Conservation (phyloP, 352 stramenopile species). For the Bremia lactucae region DNA sequence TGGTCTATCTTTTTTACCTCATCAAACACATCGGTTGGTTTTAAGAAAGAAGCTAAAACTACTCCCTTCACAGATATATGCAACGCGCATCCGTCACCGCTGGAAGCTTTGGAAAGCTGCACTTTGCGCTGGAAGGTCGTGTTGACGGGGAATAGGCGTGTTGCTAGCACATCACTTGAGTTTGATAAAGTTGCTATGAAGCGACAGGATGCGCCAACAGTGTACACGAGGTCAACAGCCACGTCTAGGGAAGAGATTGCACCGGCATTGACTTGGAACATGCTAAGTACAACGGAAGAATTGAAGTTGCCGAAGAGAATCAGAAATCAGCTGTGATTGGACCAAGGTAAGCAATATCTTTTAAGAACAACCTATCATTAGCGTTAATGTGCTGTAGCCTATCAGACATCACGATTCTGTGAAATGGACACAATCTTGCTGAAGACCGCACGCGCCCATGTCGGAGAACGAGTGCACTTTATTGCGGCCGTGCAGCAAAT, state of each 20-base stretch:
- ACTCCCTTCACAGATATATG: conserved; percentile 25
- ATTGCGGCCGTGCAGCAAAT: conserved; percentile 44
- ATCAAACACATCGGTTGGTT: conserved; percentile 14
- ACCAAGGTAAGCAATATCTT: conserved; percentile 13
- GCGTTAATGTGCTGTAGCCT: conserved; percentile 6
- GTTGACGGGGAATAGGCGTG: conserved; percentile 11
- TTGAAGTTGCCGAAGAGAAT: conserved; percentile 20
- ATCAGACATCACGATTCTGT: background rate
- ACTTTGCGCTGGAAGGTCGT: conserved; percentile 25
- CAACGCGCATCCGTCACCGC: conserved; percentile 22
- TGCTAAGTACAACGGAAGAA: conserved; percentile 2
- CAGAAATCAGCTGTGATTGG: conserved; percentile 6
- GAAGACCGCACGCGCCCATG: conserved; percentile 11
- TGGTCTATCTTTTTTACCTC: conserved; percentile 16
- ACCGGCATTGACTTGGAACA: conserved; percentile 8
- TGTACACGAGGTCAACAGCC: conserved; percentile 28
- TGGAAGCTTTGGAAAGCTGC: conserved; percentile 27
- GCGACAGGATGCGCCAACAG: conserved; percentile 12
- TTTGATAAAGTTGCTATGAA: conserved; percentile 12
- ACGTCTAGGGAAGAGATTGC: conserved; percentile 4
- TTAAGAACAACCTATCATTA: conserved; percentile 14
- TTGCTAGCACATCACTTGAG: conserved; percentile 14
- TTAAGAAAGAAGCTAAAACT: conserved; percentile 1
- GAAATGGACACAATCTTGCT: conserved; percentile 17
- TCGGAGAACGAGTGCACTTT: conserved; percentile 29